Evolutionary conservation across 495 filamentous ascomycete genomes (phyloP).

Genomic region (Hypoxylon rickii): DNA sequence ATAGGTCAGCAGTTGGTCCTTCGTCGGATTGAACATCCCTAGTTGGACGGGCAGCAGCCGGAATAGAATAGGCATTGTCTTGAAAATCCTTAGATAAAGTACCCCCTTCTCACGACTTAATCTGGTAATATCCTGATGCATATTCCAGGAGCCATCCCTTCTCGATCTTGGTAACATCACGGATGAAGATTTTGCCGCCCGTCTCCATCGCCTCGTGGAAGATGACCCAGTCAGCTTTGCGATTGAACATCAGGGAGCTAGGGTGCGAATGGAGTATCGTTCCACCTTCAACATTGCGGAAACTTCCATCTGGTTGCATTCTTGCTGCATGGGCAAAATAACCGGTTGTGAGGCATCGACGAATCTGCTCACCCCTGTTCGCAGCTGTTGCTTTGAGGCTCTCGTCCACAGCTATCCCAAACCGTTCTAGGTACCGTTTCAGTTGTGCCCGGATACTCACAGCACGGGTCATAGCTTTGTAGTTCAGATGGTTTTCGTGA

Average conservation of each 20-base stretch:
- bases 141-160: slow-evolving; percentile 90
- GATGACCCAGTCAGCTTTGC: slow-evolving; percentile 96
- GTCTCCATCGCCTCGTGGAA: slow-evolving; percentile 96
- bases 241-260: slow-evolving; percentile 93
- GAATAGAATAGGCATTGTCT: too few relatives aligned
- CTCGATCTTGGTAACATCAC: slow-evolving; percentile 90
- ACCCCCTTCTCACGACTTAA: slow-evolving; percentile 41
- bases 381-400: slow-evolving; percentile 34
- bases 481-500: slow-evolving; percentile 83
- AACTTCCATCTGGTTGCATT: slow-evolving; percentile 94
- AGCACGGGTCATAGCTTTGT: slow-evolving; percentile 77
- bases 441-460: slow-evolving; percentile 87
- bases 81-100: too few relatives aligned
- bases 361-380: slow-evolving; percentile 71
- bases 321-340: slow-evolving; percentile 95
- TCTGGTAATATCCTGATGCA: slow-evolving; percentile 80
- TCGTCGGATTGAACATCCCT: too few relatives aligned
- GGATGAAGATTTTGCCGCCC: slow-evolving; percentile 84
- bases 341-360: slow-evolving; percentile 84
- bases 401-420: slow-evolving; percentile 75
- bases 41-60: too few relatives aligned
- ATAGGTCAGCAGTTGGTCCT: too few relatives aligned
- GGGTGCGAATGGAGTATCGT: slow-evolving; percentile 84
- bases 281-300: slow-evolving; percentile 77
- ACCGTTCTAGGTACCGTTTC: slow-evolving; percentile 83